Evolutionary conservation across 2,329 filamentous ascomycete species (phyloP).

Genomic region (Nigrograna mackinnonii): DNA sequence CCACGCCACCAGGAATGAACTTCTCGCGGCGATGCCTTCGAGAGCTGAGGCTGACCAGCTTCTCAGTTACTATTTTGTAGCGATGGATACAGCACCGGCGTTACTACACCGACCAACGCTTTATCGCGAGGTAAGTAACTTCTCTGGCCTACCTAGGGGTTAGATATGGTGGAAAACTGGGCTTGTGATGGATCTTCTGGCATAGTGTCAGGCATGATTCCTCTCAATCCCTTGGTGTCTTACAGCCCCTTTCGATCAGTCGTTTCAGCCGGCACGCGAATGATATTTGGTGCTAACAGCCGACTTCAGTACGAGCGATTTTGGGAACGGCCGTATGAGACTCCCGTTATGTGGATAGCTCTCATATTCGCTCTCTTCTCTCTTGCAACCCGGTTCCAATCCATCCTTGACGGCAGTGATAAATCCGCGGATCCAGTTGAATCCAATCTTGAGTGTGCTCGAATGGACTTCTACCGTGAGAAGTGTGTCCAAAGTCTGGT

Average conservation of each 20-base stretch:
- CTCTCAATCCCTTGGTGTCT: too few relatives aligned
- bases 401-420: slow-evolving; percentile 14
- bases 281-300: too few relatives aligned
- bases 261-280: neutral
- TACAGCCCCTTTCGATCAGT: neutral
- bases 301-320: slow-evolving; percentile 50
- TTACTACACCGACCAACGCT: slow-evolving; percentile 35
- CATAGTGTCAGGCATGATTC: too few relatives aligned
- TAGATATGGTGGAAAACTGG: too few relatives aligned
- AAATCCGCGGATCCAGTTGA: slow-evolving; percentile 5
- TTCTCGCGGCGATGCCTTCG: slow-evolving; percentile 30
- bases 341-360: slow-evolving; percentile 49
- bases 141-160: too few relatives aligned
- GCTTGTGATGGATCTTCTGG: too few relatives aligned
- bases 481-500: slow-evolving; percentile 35
- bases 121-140: slow-evolving; percentile 24
- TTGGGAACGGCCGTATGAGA: slow-evolving; percentile 43
- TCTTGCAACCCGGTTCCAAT: slow-evolving; percentile 27
- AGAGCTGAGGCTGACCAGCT: slow-evolving; percentile 27
- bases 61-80: slow-evolving; percentile 26
- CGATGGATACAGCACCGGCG: slow-evolving; percentile 27
- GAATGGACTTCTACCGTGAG: slow-evolving; percentile 32
- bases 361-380: slow-evolving; percentile 47
- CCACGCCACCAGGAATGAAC: slow-evolving; percentile 30
- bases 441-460: slow-evolving; percentile 19